phyloP scores from a whole-genome alignment of 139 green algal genomes.

The Dunaliella primolecta region DNA sequence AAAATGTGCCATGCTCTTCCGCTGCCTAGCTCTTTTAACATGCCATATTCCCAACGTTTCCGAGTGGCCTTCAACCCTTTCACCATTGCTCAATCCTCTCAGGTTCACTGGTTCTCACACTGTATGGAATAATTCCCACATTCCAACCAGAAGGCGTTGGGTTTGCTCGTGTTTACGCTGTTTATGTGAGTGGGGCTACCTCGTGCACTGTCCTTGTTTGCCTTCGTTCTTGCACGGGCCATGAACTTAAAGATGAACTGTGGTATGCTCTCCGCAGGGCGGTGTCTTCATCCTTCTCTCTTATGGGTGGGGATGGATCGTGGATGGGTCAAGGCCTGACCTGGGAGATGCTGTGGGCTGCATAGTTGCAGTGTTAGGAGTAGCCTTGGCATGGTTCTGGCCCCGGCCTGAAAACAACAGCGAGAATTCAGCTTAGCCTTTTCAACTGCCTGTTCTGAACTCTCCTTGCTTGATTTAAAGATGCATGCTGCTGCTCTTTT shows the following conservation, averaged over 20 bases:
- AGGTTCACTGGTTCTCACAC: constrained; percentile 53
- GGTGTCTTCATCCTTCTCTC: constrained; percentile 87
- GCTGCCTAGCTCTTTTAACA: too few relatives aligned
- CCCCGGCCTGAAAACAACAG: too few relatives aligned
- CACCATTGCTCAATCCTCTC: not conserved
- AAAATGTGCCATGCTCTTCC: constrained; percentile 25
- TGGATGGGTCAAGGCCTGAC: constrained; percentile 72
- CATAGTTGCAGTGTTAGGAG: constrained; percentile 69
- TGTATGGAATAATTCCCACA: constrained; percentile 79
- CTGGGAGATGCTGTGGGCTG: constrained; percentile 72
- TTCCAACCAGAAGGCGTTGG: constrained; percentile 59
- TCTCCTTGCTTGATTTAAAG: too few relatives aligned
- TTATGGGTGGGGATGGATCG: constrained; percentile 78
- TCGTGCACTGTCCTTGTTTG: not conserved
- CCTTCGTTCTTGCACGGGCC: not conserved
- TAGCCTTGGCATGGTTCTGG: constrained; percentile 73
- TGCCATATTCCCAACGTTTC: too few relatives aligned
- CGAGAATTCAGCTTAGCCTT: too few relatives aligned
- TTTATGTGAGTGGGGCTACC: constrained; percentile 56
- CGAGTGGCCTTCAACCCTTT: too few relatives aligned
- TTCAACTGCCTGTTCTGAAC: too few relatives aligned
- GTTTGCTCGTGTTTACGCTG: constrained; percentile 65
- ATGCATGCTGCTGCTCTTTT: too few relatives aligned
- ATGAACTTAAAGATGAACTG: not conserved
- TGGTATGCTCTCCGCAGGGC: constrained; percentile 52